Base-by-base conservation (phyloP, 768 basidiomycete genomes). In the Tulasnella sp. region DNA sequence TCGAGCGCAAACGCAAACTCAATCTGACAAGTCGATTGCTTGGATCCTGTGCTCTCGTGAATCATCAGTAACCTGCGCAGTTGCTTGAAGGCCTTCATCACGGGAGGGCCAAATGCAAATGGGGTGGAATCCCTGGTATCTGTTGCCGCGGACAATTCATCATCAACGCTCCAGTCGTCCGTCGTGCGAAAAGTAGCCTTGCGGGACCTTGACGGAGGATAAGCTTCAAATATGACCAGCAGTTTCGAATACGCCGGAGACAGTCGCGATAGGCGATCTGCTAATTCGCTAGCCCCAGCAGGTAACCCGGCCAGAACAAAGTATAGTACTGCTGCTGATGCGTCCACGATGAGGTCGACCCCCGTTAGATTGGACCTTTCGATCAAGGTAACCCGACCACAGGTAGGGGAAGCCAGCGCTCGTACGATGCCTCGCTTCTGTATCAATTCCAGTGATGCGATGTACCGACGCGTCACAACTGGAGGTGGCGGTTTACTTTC, bases 21-120 rank as follows among this genome's bases (percentile, higher is more conserved):
- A 7, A 87, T 67, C 4, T 52, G 60, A 17, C 78, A 76, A 0
- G 59, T 68, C 14, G 64, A 49, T 14, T 74, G 63, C 65, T 81
- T 82, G 41, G 72, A 73, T 42, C 73, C 73, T 61, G 73, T 81
- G 1, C 75, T 84, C 59, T 82, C 82, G 0, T 77, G 72, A 14
- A 90, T 78, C 21, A 68, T 73, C 21, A 88, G 50, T 60, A 80
- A 77, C 52, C 86, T 71, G 57, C 78, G 70, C 29, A 90, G 74
- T 65, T 77, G 83, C 67, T 77, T 81, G 63, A 88, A 69, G 0
- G 83, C 80, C 61, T 83, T 86, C 56, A 84, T 62, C 36, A 84
- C 75, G 0, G 83, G 81, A 2, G 79, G 78, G 0, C 83, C 77
- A 63, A 82, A 86, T 0, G 80, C 77, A 52, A 73, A 72, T 61